These are phyloP conservation scores for Amaranthus palmeri DNA, from an alignment of 148 eudicot species.

Conservation along the genomic window DNA sequence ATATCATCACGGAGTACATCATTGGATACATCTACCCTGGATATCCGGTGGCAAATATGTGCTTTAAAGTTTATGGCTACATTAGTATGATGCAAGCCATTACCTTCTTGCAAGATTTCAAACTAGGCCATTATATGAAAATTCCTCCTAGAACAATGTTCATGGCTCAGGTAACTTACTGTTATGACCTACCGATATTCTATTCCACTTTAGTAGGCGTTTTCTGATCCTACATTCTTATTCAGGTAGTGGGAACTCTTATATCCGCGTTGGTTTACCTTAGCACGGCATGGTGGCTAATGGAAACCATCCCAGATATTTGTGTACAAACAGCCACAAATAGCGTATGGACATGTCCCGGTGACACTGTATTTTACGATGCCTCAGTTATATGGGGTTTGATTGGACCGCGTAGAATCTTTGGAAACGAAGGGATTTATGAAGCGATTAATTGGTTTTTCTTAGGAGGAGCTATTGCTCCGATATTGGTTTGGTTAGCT, in stretches of 20 bases:
- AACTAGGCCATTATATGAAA: slow-evolving; percentile 99
- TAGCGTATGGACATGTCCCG: slow-evolving; percentile 84
- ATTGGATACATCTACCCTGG: slow-evolving; percentile 98
- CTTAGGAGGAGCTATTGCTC: slow-evolving; percentile 79
- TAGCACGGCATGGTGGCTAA: slow-evolving; percentile 91
- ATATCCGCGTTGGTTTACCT: slow-evolving; percentile 67
- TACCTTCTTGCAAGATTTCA: slow-evolving; percentile 92
- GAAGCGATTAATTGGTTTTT: slow-evolving; percentile 80
- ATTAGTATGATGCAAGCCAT: slow-evolving; percentile 92
- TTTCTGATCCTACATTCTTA: not conserved
- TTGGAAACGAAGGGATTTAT: slow-evolving; percentile 74
- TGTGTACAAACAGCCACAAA: slow-evolving; percentile 47
- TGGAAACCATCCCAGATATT: slow-evolving; percentile 84
- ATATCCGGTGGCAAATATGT: slow-evolving; percentile 96
- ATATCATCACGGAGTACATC: slow-evolving; percentile 88
- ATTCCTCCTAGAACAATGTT: slow-evolving; percentile 95
- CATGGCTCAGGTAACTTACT: slow-evolving; percentile 75
- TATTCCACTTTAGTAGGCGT: not conserved
- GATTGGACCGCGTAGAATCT: slow-evolving; percentile 74
- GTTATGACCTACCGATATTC: not conserved
- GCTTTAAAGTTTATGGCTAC: slow-evolving; percentile 94
- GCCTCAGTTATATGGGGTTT: slow-evolving; percentile 98
- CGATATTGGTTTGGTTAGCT: slow-evolving; percentile 74
- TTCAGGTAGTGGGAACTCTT: slow-evolving; percentile 72
- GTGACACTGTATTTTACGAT: slow-evolving; percentile 81